phyloP scores from a whole-genome alignment of 129 eudicot genomes.

The Flaveria trinervia region DNA sequence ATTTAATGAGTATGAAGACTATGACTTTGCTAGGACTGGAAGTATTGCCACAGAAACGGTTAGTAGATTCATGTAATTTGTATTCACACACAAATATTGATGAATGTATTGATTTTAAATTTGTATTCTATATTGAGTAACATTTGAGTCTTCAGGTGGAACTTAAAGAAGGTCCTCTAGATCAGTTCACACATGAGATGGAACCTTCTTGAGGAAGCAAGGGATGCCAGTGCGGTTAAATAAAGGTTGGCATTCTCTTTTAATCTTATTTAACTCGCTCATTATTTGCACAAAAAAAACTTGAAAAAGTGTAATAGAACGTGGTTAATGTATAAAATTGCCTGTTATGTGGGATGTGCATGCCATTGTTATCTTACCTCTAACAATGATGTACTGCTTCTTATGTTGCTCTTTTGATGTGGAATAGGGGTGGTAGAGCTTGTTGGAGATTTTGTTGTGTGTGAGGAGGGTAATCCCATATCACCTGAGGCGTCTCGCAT shows the following conservation, averaged over 20 bases:
- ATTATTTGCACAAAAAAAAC: neutral
- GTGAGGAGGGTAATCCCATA: constrained; percentile 84
- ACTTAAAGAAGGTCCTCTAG: constrained; percentile 94
- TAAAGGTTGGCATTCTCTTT: constrained; percentile 51
- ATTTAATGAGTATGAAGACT: constrained; percentile 66
- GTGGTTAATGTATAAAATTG: neutral
- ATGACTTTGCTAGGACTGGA: constrained; percentile 92
- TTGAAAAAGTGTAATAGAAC: neutral
- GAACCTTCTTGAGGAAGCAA: constrained; percentile 95
- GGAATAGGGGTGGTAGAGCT: constrained; percentile 86
- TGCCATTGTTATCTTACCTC: neutral
- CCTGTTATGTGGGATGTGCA: neutral
- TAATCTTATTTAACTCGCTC: neutral
- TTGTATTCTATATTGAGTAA: neutral
- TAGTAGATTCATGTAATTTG: constrained; percentile 4
- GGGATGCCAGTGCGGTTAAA: constrained; percentile 93
- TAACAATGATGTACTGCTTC: neutral
- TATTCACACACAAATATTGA: neutral
- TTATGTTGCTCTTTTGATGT: neutral
- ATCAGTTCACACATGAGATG: constrained; percentile 95
- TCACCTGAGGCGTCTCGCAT: constrained; percentile 94
- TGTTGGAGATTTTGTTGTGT: constrained; percentile 77
- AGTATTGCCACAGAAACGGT: constrained; percentile 74
- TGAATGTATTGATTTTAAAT: neutral
- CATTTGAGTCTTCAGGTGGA: constrained; percentile 57